Conservation (phyloP, 352 stramenopile genomes). For the Phytophthora melonis region DNA sequence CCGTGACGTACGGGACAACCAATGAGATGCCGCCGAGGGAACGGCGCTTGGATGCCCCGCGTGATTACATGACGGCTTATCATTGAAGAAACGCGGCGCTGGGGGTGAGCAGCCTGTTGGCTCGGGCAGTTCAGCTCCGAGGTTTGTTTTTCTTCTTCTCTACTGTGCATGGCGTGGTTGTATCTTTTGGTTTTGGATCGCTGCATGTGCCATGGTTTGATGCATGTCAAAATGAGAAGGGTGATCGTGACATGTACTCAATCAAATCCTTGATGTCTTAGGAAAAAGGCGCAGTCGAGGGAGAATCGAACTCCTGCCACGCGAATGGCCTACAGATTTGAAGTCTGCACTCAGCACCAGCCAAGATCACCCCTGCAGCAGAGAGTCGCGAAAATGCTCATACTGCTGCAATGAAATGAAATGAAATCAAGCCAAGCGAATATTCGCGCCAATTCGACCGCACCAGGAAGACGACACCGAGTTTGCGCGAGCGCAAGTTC, state of each 20-base stretch:
- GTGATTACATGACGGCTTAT: constrained; percentile 33
- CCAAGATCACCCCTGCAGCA: constrained; percentile 86
- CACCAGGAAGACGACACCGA: background rate
- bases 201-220: background rate
- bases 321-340: constrained; percentile 93
- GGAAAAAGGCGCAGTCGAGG: constrained; percentile 84
- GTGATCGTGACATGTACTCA: too few species aligned
- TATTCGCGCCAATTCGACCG: background rate
- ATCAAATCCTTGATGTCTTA: constrained; percentile 1
- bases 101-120: background rate
- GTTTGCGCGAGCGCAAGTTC: background rate
- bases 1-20: constrained; percentile 28
- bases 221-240: background rate
- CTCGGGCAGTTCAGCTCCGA: too few species aligned
- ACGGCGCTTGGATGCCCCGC: constrained; percentile 32
- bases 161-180: too few species aligned
- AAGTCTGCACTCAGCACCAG: constrained; percentile 93
- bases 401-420: background rate
- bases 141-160: background rate
- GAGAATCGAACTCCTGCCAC: constrained; percentile 93
- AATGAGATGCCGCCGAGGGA: constrained; percentile 35
- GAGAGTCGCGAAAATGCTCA: background rate
- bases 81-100: constrained; percentile 32
- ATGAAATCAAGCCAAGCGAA: background rate
- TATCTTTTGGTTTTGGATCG: background rate